Evolutionary conservation across 192 early-diverging fungal genomes (phyloP).

Genomic region (Gamsiella multidivaricata): DNA sequence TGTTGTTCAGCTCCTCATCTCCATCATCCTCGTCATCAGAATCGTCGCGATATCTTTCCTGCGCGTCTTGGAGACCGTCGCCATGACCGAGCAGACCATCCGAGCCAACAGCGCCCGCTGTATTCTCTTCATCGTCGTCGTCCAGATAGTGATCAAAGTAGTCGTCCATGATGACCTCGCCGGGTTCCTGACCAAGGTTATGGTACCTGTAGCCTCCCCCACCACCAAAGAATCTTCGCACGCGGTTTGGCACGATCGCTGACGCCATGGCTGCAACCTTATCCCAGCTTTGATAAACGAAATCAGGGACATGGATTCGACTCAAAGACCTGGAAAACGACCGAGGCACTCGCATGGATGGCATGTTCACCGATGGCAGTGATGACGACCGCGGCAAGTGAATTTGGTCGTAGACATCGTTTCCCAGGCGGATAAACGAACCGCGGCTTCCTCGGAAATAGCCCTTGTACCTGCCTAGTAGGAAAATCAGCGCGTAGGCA

Average conservation of each 20-base stretch:
- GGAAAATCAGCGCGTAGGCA: constrained; percentile 19
- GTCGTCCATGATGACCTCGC: constrained; percentile 53
- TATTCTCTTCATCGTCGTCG: constrained; percentile 41
- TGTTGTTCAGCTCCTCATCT: constrained; percentile 25
- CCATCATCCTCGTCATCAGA: constrained; percentile 27
- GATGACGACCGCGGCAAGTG: constrained; percentile 42
- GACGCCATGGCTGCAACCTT: constrained; percentile 9
- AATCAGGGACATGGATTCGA: constrained; percentile 29
- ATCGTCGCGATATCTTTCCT: constrained; percentile 42
- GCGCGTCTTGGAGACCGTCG: constrained; percentile 30
- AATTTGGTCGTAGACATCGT: constrained; percentile 44
- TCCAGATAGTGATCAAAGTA: constrained; percentile 56
- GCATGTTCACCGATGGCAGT: constrained; percentile 43
- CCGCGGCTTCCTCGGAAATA: constrained; percentile 10
- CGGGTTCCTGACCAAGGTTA: constrained; percentile 48
- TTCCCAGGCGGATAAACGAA: constrained; percentile 38
- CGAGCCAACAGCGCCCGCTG: not conserved
- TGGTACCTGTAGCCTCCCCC: constrained; percentile 42
- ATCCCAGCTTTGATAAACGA: constrained; percentile 34
- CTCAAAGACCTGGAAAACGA: constrained; percentile 28
- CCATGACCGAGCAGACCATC: constrained; percentile 12
- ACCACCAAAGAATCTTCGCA: constrained; percentile 19
- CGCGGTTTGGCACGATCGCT: constrained; percentile 14
- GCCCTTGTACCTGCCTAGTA: constrained; percentile 21
- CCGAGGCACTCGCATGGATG: constrained; percentile 20